Evolutionary conservation across 2,329 filamentous ascomycete genomes (phyloP), one percentile per base, ranked within the genome.

Genomic region (Microcyclospora tardicrescens): DNA sequence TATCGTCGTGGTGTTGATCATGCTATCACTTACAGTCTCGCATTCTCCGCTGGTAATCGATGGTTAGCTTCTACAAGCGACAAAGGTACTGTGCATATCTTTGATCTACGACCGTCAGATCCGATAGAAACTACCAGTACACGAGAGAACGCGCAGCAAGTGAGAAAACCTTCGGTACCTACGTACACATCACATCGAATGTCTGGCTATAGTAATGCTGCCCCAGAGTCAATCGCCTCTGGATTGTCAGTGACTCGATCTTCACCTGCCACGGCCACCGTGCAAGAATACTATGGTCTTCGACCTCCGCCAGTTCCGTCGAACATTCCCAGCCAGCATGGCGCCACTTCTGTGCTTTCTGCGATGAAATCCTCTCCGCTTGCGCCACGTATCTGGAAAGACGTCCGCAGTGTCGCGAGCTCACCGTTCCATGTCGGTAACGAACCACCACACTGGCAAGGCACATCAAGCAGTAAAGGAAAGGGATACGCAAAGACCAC

Each of bases 21-120:
- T 28, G 87, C 91, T 12, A 77, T 78, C 38, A 82, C 96, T 48
- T 94, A 84, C 62, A 89, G 84, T 2, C 69, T 98, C 10, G 80
- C 81, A 10, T 91, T 98, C 59, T 93, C 84, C 14, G 87, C 87
- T 0, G 79, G 79, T 1, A 83, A 81, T 37, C 75, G 72, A 33
- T 73, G 86, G 55, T 71, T 96, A 10, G 91, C 91, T 16, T 89
- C 86, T 44, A 96, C 89, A 1, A 95, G 87, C 1, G 91, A 98
- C 67, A 98, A 96, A 63, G 87, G 84, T 5, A 98, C 87, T 0
- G 69, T 98, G 10, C 91, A 98, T 61, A 73, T 98, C 29, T 98
- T 95, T 56, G 86, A 96, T 54, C 71, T 95, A 1, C 80, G 81
- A 3, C 71, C 73, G 42, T 64, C 68, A 8, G 41, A 43, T 33